Conservation (phyloP, 176 grass and related monocot species). For the Phoenix dactylifera region DNA sequence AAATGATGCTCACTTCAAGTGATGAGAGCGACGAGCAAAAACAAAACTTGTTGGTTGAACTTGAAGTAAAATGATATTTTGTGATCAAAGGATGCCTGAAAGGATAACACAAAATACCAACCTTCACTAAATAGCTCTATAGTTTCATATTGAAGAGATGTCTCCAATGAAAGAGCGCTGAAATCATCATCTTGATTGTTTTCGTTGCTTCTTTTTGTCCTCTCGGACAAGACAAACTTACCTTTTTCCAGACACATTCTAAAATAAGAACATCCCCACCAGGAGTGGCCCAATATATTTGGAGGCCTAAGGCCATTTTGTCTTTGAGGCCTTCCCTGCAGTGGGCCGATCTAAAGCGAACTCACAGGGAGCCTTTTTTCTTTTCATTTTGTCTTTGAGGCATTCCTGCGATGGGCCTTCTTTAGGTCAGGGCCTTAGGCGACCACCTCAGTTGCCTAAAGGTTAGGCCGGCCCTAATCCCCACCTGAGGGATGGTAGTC, state of each 20-base stretch:
- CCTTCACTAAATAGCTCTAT: slow-evolving; percentile 28
- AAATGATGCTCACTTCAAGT: too few species aligned
- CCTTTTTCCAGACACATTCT: slow-evolving; percentile 56
- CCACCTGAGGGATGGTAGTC: slow-evolving; percentile 55
- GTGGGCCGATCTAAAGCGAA: too few species aligned
- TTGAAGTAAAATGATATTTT: background rate
- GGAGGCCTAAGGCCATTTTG: too few species aligned
- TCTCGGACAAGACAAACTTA: slow-evolving; percentile 60
- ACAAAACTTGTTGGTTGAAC: slow-evolving; percentile 1
- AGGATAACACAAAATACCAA: slow-evolving; percentile 17
- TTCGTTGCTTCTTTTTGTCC: slow-evolving; percentile 19
- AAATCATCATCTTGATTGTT: slow-evolving; percentile 25
- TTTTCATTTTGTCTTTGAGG: too few species aligned
- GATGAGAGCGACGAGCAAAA: background rate
- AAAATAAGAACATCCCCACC: slow-evolving; percentile 21
- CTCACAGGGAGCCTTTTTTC: too few species aligned
- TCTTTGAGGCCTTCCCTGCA: too few species aligned
- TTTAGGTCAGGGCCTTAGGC: too few species aligned
- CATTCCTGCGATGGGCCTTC: too few species aligned
- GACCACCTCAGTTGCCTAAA: too few species aligned
- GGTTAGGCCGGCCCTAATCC: too few species aligned
- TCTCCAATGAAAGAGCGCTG: slow-evolving; percentile 7
- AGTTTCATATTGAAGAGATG: slow-evolving; percentile 40
- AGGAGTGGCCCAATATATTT: too few species aligned
- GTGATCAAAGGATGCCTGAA: slow-evolving; percentile 7